Base-by-base conservation (phyloP, 495 filamentous ascomycete genomes). In the Neurospora sublineolata region DNA sequence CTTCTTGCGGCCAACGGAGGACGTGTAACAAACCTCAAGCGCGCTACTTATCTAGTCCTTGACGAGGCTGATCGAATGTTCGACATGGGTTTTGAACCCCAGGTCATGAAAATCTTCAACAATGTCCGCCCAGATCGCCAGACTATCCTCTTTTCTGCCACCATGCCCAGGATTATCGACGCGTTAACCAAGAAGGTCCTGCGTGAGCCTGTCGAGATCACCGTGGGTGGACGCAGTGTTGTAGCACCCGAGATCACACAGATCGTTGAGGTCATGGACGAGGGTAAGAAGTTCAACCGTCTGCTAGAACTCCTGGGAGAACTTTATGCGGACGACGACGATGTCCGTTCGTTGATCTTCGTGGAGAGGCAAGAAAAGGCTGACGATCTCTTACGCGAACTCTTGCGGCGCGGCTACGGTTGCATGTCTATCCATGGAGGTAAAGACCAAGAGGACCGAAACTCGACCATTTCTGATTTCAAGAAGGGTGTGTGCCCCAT, bases 11-110 rank as follows among this genome's bases (percentile, higher is more conserved):
- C 94, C 30, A 99, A 99, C 79, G 89, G 89, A 67, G 95, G 95
- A 6, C 86, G 96, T 73, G 94, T 98, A 14, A 97, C 93, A 1
- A 98, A 97, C 76, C 85, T 98, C 27, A 89, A 87, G 68, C 86
- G 96, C 41, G 92, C 97, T 41, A 97, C 93, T 0, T 98, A 97
- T 76, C 86, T 97, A 18, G 95, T 98, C 18, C 86, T 99, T 40
- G 96, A 99, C 76, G 96, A 99, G 80, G 96, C 96, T 23, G 96
- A 99, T 76, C 90, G 96, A 60, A 99, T 99, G 96, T 98, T 97
- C 75, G 96, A 99, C 79, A 97, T 99, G 96, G 96, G 96, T 6
- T 98, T 99, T 73, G 94, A 97, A 80, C 94, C 94, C 1, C 96
- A 98, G 76, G 93, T 99, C 67, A 95, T 94, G 91, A 97, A 97